phyloP scores from a whole-genome alignment of 108 stramenopile species.

The Skeletonema grethae region DNA sequence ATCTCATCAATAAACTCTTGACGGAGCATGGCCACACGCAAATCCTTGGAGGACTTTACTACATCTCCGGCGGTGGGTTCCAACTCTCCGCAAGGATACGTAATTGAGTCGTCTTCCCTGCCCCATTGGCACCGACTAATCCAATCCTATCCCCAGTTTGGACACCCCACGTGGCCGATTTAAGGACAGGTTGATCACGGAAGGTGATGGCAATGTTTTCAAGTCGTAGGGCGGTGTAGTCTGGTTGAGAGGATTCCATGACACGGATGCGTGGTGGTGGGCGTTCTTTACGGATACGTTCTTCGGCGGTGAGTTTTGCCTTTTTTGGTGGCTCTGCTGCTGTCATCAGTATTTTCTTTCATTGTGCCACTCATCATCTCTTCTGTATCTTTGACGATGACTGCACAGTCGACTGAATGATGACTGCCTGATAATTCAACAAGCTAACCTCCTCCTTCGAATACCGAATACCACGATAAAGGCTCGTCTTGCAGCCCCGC shows the following conservation, averaged over 20 bases:
- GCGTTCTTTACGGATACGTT: constrained; percentile 90
- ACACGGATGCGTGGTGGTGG: constrained; percentile 92
- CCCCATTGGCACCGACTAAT: constrained; percentile 89
- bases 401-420: too few relatives aligned
- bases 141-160: constrained; percentile 96
- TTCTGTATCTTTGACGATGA: too few relatives aligned
- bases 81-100: constrained; percentile 76
- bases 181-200: constrained; percentile 91
- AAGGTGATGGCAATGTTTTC: constrained; percentile 93
- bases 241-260: constrained; percentile 88
- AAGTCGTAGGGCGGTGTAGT: constrained; percentile 84
- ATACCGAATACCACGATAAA: too few relatives aligned
- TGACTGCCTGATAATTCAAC: too few relatives aligned
- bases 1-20: constrained; percentile 96
- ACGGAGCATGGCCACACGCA: constrained; percentile 92
- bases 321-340: constrained; percentile 7
- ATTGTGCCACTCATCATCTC: too few relatives aligned
- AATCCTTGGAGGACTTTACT: constrained; percentile 74
- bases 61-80: constrained; percentile 95
- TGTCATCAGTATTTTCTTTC: too few relatives aligned
- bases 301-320: constrained; percentile 79
- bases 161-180: constrained; percentile 94
- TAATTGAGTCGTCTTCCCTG: constrained; percentile 83
- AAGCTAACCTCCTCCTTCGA: too few relatives aligned
- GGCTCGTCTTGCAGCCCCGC: too few relatives aligned